Base-by-base conservation (phyloP, 148 eudicot species). In the Nepenthes gracilis region DNA sequence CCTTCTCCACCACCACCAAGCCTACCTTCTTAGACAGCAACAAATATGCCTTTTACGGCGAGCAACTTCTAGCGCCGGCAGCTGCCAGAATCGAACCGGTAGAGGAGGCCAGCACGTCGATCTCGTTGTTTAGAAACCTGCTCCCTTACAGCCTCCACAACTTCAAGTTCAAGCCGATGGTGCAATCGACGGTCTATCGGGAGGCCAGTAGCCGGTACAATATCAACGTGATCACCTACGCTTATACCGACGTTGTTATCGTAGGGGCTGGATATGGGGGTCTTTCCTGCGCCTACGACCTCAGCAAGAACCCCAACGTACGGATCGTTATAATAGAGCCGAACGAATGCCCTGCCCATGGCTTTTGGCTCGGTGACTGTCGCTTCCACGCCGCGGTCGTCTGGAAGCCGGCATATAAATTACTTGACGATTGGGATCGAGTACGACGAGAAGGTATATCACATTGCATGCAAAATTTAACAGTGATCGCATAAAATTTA, bases 251-350 rank as follows among this genome's bases (percentile, higher is more conserved):
- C 63, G 97, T 91, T 5, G 92, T 91, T 57, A 57, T 91, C 9
- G 80, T 91, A 12, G 97, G 97, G 2, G 97, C 97, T 6, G 97
- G 97, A 12, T 88, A 96, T 2, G 97, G 96, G 12, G 97, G 97
- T 0, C 90, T 91, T 23, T 23, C 23, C 23, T 23, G 23, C 23
- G 23, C 23, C 23, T 23, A 23, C 23, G 23, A 23, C 0, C 23
- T 23, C 23, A 23, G 23, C 23, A 23, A 23, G 23, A 23, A 23
- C 23, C 23, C 23, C 23, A 23, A 72, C 55, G 65, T 91, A 48
- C 84, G 78, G 75, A 63, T 91, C 2, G 97, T 96, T 12, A 72
- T 91, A 37, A 85, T 87, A 53, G 97, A 91, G 76, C 97, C 87
- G 52, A 87, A 96, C 0, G 96, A 87, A 10, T 83, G 93, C 78